Evolutionary conservation across 2,329 filamentous ascomycete species (phyloP).

Genomic region (Fusarium sp.): DNA sequence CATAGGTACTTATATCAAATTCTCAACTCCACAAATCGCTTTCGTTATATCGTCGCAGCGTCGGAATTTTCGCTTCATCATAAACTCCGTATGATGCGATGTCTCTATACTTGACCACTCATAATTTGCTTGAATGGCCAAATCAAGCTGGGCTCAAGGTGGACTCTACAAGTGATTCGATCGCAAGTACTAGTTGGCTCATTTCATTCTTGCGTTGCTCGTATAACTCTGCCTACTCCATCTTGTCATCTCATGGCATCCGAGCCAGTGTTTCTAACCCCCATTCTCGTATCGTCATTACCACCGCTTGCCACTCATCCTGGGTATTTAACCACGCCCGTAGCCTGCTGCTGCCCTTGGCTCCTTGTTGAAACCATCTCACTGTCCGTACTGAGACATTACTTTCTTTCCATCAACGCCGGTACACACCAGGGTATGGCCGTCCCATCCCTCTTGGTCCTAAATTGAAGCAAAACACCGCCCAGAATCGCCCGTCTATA

Average conservation of each 20-base stretch:
- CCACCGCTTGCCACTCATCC: constrained; percentile 25
- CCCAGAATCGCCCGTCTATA: constrained; percentile 35
- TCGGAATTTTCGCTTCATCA: too few relatives aligned
- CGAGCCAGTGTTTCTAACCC: constrained; percentile 31
- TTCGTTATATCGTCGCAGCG: too few relatives aligned
- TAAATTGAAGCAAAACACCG: constrained; percentile 25
- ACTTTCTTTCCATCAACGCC: constrained; percentile 43
- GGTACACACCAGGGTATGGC: constrained; percentile 35
- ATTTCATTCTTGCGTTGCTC: constrained; percentile 46
- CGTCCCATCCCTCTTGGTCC: constrained; percentile 29
- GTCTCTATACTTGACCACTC: background rate
- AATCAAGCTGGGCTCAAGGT: background rate
- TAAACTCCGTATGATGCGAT: background rate
- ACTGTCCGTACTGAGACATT: constrained; percentile 19
- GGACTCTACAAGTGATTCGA: constrained; percentile 14
- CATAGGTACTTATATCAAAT: too few relatives aligned
- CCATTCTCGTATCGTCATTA: constrained; percentile 39
- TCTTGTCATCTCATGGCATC: constrained; percentile 9
- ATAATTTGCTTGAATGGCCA: background rate
- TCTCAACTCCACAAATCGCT: too few relatives aligned
- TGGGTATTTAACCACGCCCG: constrained; percentile 41
- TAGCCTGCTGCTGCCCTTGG: constrained; percentile 16
- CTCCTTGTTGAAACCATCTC: constrained; percentile 22
- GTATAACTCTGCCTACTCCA: constrained; percentile 25
- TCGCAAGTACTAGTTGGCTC: constrained; percentile 13